Evolutionary conservation across 1,284 basidiomycete species (phyloP).

Genomic region (Trametes sp.): DNA sequence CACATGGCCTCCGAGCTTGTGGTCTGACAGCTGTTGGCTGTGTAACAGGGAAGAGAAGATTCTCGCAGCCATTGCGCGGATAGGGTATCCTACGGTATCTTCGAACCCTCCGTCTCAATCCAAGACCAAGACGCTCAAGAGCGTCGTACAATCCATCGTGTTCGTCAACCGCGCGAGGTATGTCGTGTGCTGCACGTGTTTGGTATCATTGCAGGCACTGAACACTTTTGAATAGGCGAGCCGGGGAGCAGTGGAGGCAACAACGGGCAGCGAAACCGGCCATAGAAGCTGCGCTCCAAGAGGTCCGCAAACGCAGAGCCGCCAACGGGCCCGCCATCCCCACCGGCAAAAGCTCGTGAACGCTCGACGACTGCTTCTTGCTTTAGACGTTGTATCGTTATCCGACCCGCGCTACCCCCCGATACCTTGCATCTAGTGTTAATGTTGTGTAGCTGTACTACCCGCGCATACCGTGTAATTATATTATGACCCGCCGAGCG

Average conservation of each 20-base stretch:
- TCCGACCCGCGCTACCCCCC: neutral
- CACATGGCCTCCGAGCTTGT: no score
- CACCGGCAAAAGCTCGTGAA: constrained; percentile 8
- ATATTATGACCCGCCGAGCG: neutral
- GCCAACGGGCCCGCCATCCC: constrained; percentile 20
- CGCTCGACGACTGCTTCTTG: neutral
- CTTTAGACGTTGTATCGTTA: constrained; percentile 12
- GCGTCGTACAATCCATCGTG: constrained; percentile 64
- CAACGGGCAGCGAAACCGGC: constrained; percentile 66
- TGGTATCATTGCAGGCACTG: neutral
- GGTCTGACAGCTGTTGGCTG: constrained; percentile 7
- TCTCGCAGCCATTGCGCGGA: constrained; percentile 77
- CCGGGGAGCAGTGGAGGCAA: constrained; percentile 67
- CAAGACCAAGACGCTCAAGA: constrained; percentile 56
- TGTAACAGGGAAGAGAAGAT: constrained; percentile 77
- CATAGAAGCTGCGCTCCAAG: constrained; percentile 70
- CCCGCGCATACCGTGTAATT: constrained; percentile 15
- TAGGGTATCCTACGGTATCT: constrained; percentile 65
- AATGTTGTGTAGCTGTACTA: constrained; percentile 23
- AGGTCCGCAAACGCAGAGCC: constrained; percentile 65
- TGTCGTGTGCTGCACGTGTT: constrained; percentile 38
- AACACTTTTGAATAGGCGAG: constrained; percentile 49
- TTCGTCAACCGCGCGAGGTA: constrained; percentile 77
- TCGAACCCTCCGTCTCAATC: constrained; percentile 11
- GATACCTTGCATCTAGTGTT: constrained; percentile 15